These are phyloP conservation scores for Thermomucor indicae-seudaticae DNA, from an alignment of 371 early-diverging fungal species.

Conservation along the genomic window DNA sequence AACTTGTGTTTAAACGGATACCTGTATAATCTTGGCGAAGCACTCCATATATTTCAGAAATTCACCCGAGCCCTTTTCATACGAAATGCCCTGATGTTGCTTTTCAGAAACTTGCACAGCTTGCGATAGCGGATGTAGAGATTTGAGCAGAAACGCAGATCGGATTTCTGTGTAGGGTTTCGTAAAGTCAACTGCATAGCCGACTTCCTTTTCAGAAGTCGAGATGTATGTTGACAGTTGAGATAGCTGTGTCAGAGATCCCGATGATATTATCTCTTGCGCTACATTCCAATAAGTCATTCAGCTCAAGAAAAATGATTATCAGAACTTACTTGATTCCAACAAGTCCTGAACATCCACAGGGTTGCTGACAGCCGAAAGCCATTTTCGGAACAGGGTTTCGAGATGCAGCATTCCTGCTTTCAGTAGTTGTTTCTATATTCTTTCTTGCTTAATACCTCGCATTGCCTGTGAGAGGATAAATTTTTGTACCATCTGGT, in stretches of 20 bases:
- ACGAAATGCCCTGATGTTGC: constrained; percentile 56
- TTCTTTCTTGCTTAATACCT: background rate
- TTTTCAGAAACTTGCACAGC: constrained; percentile 42
- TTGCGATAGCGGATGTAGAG: constrained; percentile 54
- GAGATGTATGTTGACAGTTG: constrained; percentile 63
- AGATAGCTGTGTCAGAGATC: constrained; percentile 45
- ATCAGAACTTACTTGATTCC: constrained; percentile 25
- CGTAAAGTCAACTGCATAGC: constrained; percentile 62
- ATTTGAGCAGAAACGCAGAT: constrained; percentile 61
- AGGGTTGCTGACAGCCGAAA: constrained; percentile 44
- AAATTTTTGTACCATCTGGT: constrained; percentile 39
- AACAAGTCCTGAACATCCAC: constrained; percentile 42
- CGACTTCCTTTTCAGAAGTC: constrained; percentile 54
- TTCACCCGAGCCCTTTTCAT: constrained; percentile 64
- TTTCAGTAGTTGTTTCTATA: constrained; percentile 56
- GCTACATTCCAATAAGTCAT: background rate
- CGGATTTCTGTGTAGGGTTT: constrained; percentile 76
- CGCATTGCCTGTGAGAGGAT: background rate
- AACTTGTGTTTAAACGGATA: constrained; percentile 7
- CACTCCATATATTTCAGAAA: constrained; percentile 60
- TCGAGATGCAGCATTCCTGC: constrained; percentile 54
- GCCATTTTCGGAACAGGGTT: constrained; percentile 50
- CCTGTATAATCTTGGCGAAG: constrained; percentile 58
- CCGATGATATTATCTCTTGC: too few relatives aligned
- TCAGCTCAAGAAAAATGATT: background rate